Conservation (phyloP, 345 rosid species). For the Rhizophora mangle region DNA sequence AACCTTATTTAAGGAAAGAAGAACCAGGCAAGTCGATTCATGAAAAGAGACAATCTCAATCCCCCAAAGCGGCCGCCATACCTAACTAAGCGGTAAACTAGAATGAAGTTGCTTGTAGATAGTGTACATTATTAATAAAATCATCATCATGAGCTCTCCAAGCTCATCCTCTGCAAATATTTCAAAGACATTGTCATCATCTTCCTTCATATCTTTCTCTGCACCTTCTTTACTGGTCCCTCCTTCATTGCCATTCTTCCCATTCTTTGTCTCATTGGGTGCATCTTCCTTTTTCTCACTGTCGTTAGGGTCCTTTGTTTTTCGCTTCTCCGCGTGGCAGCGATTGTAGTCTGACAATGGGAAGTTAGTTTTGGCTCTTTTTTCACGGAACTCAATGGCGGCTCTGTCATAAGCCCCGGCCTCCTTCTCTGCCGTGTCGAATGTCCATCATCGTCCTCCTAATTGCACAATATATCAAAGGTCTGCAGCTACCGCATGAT, state of each 20-base stretch:
- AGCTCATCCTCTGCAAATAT: background rate
- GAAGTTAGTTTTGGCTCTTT: slow-evolving; percentile 34
- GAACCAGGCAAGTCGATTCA: too few relatives aligned
- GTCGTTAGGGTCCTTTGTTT: background rate
- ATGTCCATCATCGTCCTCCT: slow-evolving; percentile 20
- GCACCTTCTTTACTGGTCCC: background rate
- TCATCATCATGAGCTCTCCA: background rate
- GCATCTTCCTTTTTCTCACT: too few relatives aligned
- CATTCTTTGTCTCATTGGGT: background rate
- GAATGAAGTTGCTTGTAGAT: too few relatives aligned
- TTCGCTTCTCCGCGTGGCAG: background rate
- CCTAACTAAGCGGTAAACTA: too few relatives aligned
- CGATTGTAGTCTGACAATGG: slow-evolving; percentile 24
- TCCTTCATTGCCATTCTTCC: background rate
- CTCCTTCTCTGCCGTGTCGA: slow-evolving; percentile 32
- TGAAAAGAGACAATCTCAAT: too few relatives aligned
- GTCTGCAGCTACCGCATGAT: too few relatives aligned
- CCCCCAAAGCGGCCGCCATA: too few relatives aligned
- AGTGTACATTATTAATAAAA: too few relatives aligned
- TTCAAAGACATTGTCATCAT: background rate
- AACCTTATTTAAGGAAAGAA: too few relatives aligned
- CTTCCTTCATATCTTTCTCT: background rate
- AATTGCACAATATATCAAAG: too few relatives aligned
- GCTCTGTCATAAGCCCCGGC: slow-evolving; percentile 40
- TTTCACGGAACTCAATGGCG: slow-evolving; percentile 32